A percentile compares a stretch with the other conserved stretches of the same genome.
Evolutionary conservation across 2,329 filamentous ascomycete species (phyloP).

Genomic region (Hypoxylon sp.): DNA sequence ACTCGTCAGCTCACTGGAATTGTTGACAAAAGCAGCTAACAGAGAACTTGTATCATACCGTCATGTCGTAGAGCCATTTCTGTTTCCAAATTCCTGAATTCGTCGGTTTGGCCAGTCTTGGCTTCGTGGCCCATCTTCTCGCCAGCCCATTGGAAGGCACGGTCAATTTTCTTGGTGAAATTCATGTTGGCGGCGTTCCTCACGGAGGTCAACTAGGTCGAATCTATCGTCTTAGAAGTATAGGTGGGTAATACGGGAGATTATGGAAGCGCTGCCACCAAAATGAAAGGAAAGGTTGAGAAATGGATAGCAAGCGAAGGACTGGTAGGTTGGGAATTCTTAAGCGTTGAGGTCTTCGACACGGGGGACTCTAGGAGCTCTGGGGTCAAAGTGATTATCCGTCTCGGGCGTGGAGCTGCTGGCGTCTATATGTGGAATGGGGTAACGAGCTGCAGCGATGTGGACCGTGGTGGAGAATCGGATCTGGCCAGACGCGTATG

Average conservation of each 20-base stretch:
- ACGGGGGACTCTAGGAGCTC: background rate
- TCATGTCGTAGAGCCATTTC: slow-evolving; percentile 92
- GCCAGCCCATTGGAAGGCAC: slow-evolving; percentile 97
- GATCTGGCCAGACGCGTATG: slow-evolving; percentile 32
- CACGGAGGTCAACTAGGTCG: slow-evolving; percentile 13
- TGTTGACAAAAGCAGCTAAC: slow-evolving; percentile 9
- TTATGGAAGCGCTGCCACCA: slow-evolving; percentile 26
- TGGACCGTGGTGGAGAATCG: slow-evolving; percentile 33
- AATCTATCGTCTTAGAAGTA: too few species aligned
- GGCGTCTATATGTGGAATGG: slow-evolving; percentile 23
- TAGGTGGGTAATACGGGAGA: background rate
- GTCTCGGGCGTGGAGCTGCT: slow-evolving; percentile 25
- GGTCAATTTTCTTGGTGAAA: slow-evolving; percentile 86
- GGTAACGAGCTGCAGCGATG: slow-evolving; percentile 15
- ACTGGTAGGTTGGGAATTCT: slow-evolving; percentile 5
- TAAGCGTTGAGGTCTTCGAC: slow-evolving; percentile 3
- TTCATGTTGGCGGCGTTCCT: slow-evolving; percentile 53
- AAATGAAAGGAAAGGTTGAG: slow-evolving; percentile 5
- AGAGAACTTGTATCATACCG: slow-evolving; percentile 62
- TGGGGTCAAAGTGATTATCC: slow-evolving; percentile 5
- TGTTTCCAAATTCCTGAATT: slow-evolving; percentile 88
- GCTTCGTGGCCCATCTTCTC: slow-evolving; percentile 94
- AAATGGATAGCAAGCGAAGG: too few species aligned
- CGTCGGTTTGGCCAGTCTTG: slow-evolving; percentile 86
- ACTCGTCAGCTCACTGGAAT: too few species aligned